Percentiles rank a stretch among this genome's conserved stretches.
Conservation (phyloP, 169 alveolate genomes). For the Plasmodium ovale region DNA sequence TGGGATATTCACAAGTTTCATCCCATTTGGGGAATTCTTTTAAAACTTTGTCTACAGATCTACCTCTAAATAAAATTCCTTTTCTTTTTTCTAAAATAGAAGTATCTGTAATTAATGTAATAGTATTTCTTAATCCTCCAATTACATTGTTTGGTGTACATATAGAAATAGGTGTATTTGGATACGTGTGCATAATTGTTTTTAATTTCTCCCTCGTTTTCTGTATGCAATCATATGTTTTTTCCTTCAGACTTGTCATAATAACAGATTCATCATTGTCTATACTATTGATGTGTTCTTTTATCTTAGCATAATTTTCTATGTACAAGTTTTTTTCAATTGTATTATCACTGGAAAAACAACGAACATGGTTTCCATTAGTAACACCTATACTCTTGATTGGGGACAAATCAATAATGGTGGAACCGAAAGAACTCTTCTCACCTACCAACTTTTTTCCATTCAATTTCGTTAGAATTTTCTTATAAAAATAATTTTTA, state of each 20-base stretch:
- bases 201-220: slow-evolving; percentile 73
- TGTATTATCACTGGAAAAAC: slow-evolving; percentile 32
- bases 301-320: slow-evolving; percentile 54
- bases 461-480: slow-evolving; percentile 10
- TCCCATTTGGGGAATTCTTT: slow-evolving; percentile 87
- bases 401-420: neutral
- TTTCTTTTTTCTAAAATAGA: slow-evolving; percentile 92
- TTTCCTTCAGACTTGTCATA: slow-evolving; percentile 66
- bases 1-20: slow-evolving; percentile 88
- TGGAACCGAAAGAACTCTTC: slow-evolving; percentile 7
- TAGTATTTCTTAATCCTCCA: slow-evolving; percentile 94
- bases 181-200: slow-evolving; percentile 57
- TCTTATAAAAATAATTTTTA: neutral
- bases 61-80: slow-evolving; percentile 94
- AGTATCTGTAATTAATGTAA: slow-evolving; percentile 94
- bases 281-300: slow-evolving; percentile 54
- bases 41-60: slow-evolving; percentile 88
- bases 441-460: slow-evolving; percentile 15
- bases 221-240: slow-evolving; percentile 73
- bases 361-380: neutral
- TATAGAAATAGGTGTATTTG: slow-evolving; percentile 75
- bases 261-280: slow-evolving; percentile 71
- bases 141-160: slow-evolving; percentile 75
- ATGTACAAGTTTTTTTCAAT: slow-evolving; percentile 49
- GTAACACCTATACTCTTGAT: neutral